Percentiles rank a stretch among this genome's conserved stretches.
phyloP scores from a whole-genome alignment of 2,329 filamentous ascomycete species.

The Didymella pinodella region DNA sequence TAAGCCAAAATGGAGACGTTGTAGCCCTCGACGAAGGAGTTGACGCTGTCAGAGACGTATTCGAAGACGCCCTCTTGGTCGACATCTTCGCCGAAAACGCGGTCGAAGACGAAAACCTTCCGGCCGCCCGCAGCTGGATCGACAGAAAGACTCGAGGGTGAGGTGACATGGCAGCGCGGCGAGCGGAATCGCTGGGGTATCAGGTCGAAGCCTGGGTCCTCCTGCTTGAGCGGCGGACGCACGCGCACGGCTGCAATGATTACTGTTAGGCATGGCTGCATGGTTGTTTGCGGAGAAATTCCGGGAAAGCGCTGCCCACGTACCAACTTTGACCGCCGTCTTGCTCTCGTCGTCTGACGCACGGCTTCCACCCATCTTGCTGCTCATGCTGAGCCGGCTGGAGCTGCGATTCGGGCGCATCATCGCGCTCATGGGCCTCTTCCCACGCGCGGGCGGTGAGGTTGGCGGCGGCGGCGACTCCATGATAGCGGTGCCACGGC shows the following conservation, averaged over 20 bases:
- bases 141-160: constrained; percentile 83
- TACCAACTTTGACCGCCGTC: constrained; percentile 96
- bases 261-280: constrained; percentile 32
- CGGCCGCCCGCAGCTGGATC: constrained; percentile 85
- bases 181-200: constrained; percentile 95
- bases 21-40: constrained; percentile 92
- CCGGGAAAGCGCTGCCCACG: constrained; percentile 53
- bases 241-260: constrained; percentile 79
- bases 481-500: constrained; percentile 43
- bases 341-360: constrained; percentile 89
- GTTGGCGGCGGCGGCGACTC: constrained; percentile 51
- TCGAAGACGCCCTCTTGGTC: constrained; percentile 93
- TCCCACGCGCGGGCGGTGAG: constrained; percentile 51
- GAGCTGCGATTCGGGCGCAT: constrained; percentile 78
- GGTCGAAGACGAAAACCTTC: constrained; percentile 96
- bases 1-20: constrained; percentile 98
- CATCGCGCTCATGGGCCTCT: constrained; percentile 82
- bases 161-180: constrained; percentile 88
- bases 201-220: constrained; percentile 91
- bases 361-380: constrained; percentile 78
- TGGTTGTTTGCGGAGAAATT: constrained; percentile 12
- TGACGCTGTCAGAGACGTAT: constrained; percentile 88
- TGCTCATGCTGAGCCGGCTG: constrained; percentile 85
- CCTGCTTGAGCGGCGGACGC: constrained; percentile 81
- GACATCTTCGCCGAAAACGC: constrained; percentile 85